Base-by-base conservation (phyloP, 1,284 basidiomycete genomes). In the Acaromyces ingoldii region DNA sequence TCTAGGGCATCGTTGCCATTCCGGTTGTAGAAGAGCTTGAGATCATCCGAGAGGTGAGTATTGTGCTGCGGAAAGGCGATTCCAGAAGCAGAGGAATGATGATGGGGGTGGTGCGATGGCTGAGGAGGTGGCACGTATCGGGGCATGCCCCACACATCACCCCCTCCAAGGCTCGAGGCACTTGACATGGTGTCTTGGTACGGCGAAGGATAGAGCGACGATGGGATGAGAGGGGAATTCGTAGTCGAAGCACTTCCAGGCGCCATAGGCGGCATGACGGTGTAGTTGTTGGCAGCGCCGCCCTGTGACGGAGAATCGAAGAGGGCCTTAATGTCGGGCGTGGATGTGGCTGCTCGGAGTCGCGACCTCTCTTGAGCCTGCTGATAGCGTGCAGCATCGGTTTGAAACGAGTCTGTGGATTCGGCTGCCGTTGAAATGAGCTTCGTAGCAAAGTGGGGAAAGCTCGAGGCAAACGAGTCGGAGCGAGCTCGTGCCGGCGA, bases 371-470 rank as follows among this genome's bases (percentile, higher is more conserved):
- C 53, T 13, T 47, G 37, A 40, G 13, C 37, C 22, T 29, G 24
- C 19, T 55, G 41, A 51, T 55, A 56, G 13, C 49, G 30, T 19
- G 48, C 36, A 34, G 63, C 51, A 10, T 63, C 58, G 4, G 49
- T 52, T 22, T 66, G 62, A 56, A 70, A 63, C 22, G 65, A 69
- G 47, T 70, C 70, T 45, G 55, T 66, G 15, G 69, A 65, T 37
- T 49, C 51, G 15, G 46, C 37, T 9, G 52, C 51, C 17, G 46
- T 63, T n/a, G 70, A 71, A 50, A 72, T 58, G 2, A 96, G 84
- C 77, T 93, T 95, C 78, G 88, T 91, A 74, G 95, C 90, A 77
- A 97, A 97, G 76, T 95, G 91, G 29, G 91, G 88, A 80, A 96
- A 92, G 1, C 91, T 88, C 69, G 93, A 89, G 22, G 91, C 87